phyloP scores from a whole-genome alignment of 1,284 basidiomycete species.

The Malassezia yamatoensis region DNA sequence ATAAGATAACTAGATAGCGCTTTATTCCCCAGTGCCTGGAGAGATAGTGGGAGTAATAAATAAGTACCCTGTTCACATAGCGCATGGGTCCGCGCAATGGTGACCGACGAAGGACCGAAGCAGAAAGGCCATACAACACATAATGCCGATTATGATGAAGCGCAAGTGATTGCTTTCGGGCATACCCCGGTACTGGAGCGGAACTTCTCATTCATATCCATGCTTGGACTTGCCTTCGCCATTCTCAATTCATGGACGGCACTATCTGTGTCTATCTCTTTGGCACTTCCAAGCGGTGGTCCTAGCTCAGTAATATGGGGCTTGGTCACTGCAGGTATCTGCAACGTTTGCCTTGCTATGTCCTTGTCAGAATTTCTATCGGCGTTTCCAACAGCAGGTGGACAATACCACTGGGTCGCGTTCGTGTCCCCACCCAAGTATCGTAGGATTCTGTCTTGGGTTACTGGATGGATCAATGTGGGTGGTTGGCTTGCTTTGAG shows the following conservation, averaged over 20 bases:
- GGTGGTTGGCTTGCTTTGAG: slow-evolving; percentile 49
- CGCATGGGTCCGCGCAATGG: too few species aligned
- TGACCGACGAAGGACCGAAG: neutral
- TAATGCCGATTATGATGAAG: neutral
- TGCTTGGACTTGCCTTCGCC: slow-evolving; percentile 13
- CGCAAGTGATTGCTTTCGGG: neutral
- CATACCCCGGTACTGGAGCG: slow-evolving; percentile 4
- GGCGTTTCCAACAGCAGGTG: slow-evolving; percentile 38
- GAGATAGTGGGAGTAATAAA: neutral
- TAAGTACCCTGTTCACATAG: too few species aligned
- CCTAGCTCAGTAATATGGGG: slow-evolving; percentile 10
- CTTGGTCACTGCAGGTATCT: neutral
- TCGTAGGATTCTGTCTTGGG: slow-evolving; percentile 35
- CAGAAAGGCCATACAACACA: neutral
- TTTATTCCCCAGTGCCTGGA: neutral
- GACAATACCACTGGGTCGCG: slow-evolving; percentile 50
- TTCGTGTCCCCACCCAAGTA: slow-evolving; percentile 37
- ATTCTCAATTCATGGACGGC: slow-evolving; percentile 9
- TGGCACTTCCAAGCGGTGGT: slow-evolving; percentile 11
- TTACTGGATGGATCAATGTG: slow-evolving; percentile 29
- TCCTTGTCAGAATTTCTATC: slow-evolving; percentile 17
- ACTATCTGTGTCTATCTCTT: slow-evolving; percentile 38
- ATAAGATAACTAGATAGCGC: neutral
- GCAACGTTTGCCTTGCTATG: slow-evolving; percentile 6
- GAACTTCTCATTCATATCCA: slow-evolving; percentile 9